phyloP scores from a whole-genome alignment of 2,329 filamentous ascomycete species.

The Lizonia empirigonia region DNA sequence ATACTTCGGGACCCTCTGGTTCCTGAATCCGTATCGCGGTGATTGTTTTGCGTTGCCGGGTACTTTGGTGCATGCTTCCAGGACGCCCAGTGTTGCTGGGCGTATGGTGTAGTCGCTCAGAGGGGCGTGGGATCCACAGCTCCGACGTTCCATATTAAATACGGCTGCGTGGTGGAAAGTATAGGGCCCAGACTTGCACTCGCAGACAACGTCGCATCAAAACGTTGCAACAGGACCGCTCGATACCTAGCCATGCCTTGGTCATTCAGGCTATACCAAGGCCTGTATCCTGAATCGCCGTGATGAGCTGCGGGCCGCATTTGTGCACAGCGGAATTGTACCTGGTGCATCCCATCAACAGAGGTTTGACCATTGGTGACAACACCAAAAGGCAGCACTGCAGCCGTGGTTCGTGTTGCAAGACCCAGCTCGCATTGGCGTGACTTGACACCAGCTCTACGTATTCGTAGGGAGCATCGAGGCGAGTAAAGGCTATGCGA shows the following conservation, averaged over 20 bases:
- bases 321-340: constrained; percentile 9
- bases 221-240: constrained; percentile 19
- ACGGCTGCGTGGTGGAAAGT: not conserved
- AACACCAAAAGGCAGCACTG: not conserved
- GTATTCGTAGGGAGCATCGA: constrained; percentile 5
- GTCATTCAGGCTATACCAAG: constrained; percentile 1
- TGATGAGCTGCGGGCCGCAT: constrained; percentile 12
- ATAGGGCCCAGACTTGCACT: constrained; percentile 1
- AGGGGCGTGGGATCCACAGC: not conserved
- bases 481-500: constrained; percentile 9
- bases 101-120: not conserved
- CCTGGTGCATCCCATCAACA: constrained; percentile 7
- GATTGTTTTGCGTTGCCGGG: not conserved
- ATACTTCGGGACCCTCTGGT: not conserved
- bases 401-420: not conserved
- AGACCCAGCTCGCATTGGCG: not conserved
- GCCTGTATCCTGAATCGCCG: constrained; percentile 8
- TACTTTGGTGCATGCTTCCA: not conserved
- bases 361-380: not conserved
- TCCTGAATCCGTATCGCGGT: not conserved
- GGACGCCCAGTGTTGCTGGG: not conserved
- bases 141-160: constrained; percentile 6
- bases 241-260: not conserved
- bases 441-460: constrained; percentile 5
- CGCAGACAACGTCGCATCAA: constrained; percentile 18